Percentiles rank a stretch among this genome's conserved stretches.
Conservation (phyloP, 345 rosid genomes). For the Rhodamnia argentea region DNA sequence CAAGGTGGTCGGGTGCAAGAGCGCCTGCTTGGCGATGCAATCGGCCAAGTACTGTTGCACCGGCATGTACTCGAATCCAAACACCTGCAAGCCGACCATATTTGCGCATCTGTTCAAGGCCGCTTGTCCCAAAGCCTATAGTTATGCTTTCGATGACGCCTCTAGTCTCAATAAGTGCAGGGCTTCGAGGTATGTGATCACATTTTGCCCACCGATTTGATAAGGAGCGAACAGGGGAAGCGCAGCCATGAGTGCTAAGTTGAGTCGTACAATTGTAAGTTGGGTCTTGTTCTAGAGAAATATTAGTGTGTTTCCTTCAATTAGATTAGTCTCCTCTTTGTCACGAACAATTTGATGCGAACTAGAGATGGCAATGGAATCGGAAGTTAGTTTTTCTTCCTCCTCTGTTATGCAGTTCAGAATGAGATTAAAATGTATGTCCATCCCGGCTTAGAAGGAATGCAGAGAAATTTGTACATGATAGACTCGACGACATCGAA, state of each 20-base stretch:
- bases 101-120: conserved; percentile 24
- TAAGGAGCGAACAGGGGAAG: neutral
- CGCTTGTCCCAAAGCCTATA: conserved; percentile 28
- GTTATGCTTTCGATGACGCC: conserved; percentile 30
- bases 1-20: conserved; percentile 22
- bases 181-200: conserved; percentile 25
- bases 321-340: neutral
- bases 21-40: conserved; percentile 34
- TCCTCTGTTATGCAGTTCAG: neutral
- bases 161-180: conserved; percentile 22
- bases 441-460: neutral
- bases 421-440: neutral
- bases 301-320: neutral
- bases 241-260: neutral
- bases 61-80: conserved; percentile 18
- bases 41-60: conserved; percentile 30
- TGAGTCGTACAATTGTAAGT: neutral
- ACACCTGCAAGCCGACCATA: conserved; percentile 21
- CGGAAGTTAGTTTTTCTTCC: neutral
- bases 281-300: neutral
- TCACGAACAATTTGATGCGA: neutral
- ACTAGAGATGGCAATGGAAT: neutral
- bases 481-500: neutral
- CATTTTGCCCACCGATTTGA: conserved; percentile 13
- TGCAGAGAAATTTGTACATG: neutral